Evolutionary conservation across 2,329 filamentous ascomycete species (phyloP).

Genomic region (Colletotrichum cereale): DNA sequence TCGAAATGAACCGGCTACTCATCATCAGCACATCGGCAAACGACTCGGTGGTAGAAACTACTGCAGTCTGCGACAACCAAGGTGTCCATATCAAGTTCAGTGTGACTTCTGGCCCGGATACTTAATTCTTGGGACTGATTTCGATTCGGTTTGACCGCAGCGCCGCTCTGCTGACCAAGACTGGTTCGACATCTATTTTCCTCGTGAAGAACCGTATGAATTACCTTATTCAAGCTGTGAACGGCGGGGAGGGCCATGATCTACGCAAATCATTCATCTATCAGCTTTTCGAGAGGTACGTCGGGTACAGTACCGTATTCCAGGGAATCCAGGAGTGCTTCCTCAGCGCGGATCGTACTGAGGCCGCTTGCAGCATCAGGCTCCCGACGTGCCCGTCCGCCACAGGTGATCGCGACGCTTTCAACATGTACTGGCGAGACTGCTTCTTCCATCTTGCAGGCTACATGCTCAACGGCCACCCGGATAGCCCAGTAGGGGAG

Average conservation of each 20-base stretch:
- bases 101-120: not conserved
- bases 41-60: not conserved
- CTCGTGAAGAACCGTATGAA: not conserved
- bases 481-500: not conserved
- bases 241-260: not conserved
- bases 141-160: not conserved
- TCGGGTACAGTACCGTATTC: not conserved
- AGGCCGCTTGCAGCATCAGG: not conserved
- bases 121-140: not conserved
- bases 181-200: not conserved
- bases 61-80: not conserved
- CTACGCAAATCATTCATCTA: not conserved
- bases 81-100: not conserved
- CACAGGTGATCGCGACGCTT: not conserved
- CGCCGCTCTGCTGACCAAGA: not conserved
- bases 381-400: not conserved
- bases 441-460: not conserved
- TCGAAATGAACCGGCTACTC: not conserved
- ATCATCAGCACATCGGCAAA: not conserved
- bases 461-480: not conserved
- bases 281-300: not conserved
- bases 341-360: not conserved
- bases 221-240: not conserved
- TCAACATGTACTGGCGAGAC: not conserved
- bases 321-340: not conserved